A percentile compares a stretch with the other conserved stretches of the same genome.
These are phyloP conservation scores for Phytopythium delawarense DNA, from an alignment of 352 stramenopile genomes.

Conservation along the genomic window DNA sequence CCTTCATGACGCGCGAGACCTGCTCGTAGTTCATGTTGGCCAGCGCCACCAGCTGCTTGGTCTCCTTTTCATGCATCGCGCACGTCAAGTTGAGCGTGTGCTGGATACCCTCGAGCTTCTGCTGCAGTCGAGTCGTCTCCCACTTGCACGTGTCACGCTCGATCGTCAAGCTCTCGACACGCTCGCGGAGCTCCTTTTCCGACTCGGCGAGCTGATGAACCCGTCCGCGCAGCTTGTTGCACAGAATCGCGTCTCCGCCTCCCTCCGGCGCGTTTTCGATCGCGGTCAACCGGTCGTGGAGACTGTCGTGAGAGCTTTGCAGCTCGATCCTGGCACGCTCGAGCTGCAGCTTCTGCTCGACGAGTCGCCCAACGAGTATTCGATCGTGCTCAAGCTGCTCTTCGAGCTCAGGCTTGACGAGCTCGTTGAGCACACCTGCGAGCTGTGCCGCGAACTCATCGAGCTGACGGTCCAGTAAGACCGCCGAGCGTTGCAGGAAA, in stretches of 20 bases:
- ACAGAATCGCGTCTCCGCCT: constrained; percentile 44
- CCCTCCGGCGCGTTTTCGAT: constrained; percentile 33
- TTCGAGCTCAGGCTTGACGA: constrained; percentile 36
- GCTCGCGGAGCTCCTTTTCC: constrained; percentile 17
- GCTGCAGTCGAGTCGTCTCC: constrained; percentile 26
- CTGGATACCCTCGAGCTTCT: constrained; percentile 28
- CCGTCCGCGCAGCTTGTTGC: constrained; percentile 38
- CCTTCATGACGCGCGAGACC: constrained; percentile 31
- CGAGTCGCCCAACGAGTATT: constrained; percentile 15
- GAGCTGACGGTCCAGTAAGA: constrained; percentile 20
- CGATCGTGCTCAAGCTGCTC: constrained; percentile 27
- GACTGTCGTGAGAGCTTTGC: constrained; percentile 14
- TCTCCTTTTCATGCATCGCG: constrained; percentile 71
- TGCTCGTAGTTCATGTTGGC: constrained; percentile 36
- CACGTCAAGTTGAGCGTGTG: constrained; percentile 42
- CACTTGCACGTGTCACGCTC: constrained; percentile 36
- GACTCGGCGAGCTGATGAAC: constrained; percentile 19
- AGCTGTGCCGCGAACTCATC: constrained; percentile 32
- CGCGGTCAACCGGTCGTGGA: constrained; percentile 26
- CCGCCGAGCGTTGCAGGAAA: constrained; percentile 16
- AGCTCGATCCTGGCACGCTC: constrained; percentile 14
- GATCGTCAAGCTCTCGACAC: constrained; percentile 19
- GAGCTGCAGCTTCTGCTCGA: constrained; percentile 33
- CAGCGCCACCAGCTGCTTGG: constrained; percentile 45
- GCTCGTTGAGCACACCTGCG: constrained; percentile 14